Evolutionary conservation across 352 stramenopile species (phyloP).

Genomic region (Globisporangium okanoganense): DNA sequence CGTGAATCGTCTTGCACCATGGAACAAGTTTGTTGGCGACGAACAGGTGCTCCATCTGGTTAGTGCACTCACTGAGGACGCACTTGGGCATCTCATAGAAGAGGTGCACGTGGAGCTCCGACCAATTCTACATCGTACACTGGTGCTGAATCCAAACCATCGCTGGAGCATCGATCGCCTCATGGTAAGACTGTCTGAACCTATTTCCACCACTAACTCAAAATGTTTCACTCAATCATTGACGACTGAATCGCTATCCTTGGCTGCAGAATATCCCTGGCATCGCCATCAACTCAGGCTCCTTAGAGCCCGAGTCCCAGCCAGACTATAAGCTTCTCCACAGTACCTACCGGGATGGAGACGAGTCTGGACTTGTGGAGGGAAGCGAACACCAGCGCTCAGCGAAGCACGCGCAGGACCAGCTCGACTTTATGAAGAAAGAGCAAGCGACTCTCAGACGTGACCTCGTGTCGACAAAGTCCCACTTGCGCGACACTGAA

Average conservation of each 20-base stretch:
- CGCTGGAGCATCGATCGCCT: conserved; percentile 49
- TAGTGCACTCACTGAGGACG: conserved; percentile 45
- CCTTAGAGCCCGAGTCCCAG: background rate
- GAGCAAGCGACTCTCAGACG: conserved; percentile 45
- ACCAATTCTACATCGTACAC: conserved; percentile 36
- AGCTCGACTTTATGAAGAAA: conserved; percentile 61
- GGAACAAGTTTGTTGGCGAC: conserved; percentile 27
- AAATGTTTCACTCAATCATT: background rate
- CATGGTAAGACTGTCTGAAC: conserved; percentile 23
- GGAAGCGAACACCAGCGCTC: conserved; percentile 25
- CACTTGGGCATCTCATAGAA: conserved; percentile 34
- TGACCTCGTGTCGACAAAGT: conserved; percentile 47
- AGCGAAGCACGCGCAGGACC: conserved; percentile 49
- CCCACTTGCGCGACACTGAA: conserved; percentile 42
- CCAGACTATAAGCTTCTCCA: conserved; percentile 14
- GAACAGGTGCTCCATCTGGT: conserved; percentile 52
- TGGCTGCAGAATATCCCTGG: background rate
- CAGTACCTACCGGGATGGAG: conserved; percentile 18
- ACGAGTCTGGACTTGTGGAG: conserved; percentile 24
- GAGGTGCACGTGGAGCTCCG: conserved; percentile 27
- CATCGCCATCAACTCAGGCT: background rate
- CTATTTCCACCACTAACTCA: background rate
- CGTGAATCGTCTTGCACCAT: conserved; percentile 42
- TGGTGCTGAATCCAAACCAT: conserved; percentile 38
- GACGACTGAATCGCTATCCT: background rate